phyloP scores from a whole-genome alignment of 2,329 filamentous ascomycete genomes.

The Aspergillus viridinutans region DNA sequence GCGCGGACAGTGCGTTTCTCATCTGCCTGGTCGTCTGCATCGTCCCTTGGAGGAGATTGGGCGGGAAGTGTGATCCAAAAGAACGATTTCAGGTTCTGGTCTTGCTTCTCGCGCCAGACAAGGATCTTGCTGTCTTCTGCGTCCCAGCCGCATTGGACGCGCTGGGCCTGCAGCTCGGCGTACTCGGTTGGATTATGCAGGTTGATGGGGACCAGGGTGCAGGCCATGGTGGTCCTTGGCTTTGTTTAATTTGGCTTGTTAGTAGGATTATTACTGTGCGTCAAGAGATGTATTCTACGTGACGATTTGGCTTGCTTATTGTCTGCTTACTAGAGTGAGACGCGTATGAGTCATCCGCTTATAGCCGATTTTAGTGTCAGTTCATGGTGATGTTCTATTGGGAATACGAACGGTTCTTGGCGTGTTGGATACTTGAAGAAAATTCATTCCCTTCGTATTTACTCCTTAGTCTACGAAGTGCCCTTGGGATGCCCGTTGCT shows the following conservation, averaged over 20 bases:
- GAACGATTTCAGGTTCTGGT: constrained; percentile 10
- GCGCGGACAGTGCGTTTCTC: constrained; percentile 7
- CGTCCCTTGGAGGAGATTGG: neutral
- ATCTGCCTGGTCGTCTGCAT: neutral
- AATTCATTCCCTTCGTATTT: neutral
- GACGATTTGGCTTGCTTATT: neutral
- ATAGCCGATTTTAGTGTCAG: neutral
- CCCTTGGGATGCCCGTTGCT: no score
- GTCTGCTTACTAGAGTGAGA: neutral
- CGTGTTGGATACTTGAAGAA: neutral
- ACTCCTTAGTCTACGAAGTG: no score
- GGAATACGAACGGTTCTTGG: neutral
- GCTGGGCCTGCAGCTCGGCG: constrained; percentile 12
- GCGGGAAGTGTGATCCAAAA: constrained; percentile 16
- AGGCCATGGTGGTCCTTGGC: neutral
- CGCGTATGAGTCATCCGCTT: neutral
- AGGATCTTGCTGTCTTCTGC: constrained; percentile 3
- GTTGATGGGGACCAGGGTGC: constrained; percentile 13
- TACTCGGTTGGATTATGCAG: constrained; percentile 10
- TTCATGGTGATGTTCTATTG: neutral
- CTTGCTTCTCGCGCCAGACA: constrained; percentile 11
- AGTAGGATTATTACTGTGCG: no score
- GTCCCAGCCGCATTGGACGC: constrained; percentile 15
- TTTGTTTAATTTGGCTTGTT: no score
- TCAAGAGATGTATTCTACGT: no score